These are phyloP conservation scores for Penicillium sp. DNA, from an alignment of 2,329 filamentous ascomycete species.

Conservation along the genomic window DNA sequence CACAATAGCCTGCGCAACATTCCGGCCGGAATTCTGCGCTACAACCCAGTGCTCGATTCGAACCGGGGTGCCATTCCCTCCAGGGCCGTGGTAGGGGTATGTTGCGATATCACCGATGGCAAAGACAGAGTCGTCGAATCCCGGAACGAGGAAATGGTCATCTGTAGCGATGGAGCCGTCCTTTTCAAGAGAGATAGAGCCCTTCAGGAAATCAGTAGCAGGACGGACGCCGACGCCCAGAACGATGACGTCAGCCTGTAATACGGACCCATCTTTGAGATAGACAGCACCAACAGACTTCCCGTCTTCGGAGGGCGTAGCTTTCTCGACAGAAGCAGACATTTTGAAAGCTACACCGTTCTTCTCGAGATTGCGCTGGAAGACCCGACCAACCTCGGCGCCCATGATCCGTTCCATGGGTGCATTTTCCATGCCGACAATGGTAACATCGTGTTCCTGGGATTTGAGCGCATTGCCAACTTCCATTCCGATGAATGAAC, in stretches of 20 bases:
- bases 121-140: constrained; percentile 65
- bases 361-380: constrained; percentile 74
- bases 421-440: constrained; percentile 81
- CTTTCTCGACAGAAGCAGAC: constrained; percentile 75
- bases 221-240: constrained; percentile 86
- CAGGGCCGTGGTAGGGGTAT: constrained; percentile 89
- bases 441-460: constrained; percentile 75
- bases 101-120: constrained; percentile 94
- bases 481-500: constrained; percentile 97
- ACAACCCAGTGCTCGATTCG: constrained; percentile 99
- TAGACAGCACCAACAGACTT: constrained; percentile 73
- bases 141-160: constrained; percentile 70
- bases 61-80: constrained; percentile 65
- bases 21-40: constrained; percentile 84
- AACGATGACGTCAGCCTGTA: constrained; percentile 85
- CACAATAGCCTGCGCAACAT: constrained; percentile 72
- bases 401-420: constrained; percentile 87
- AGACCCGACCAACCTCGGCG: constrained; percentile 70
- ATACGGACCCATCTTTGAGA: constrained; percentile 77
- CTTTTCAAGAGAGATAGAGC: constrained; percentile 63
- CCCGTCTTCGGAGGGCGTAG: constrained; percentile 64
- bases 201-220: constrained; percentile 78
- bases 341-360: constrained; percentile 87
- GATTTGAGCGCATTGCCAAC: constrained; percentile 71
- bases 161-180: constrained; percentile 85